These are phyloP conservation scores for Komagataella pastoris DNA, from an alignment of 805 yeast genomes.

Conservation along the genomic window DNA sequence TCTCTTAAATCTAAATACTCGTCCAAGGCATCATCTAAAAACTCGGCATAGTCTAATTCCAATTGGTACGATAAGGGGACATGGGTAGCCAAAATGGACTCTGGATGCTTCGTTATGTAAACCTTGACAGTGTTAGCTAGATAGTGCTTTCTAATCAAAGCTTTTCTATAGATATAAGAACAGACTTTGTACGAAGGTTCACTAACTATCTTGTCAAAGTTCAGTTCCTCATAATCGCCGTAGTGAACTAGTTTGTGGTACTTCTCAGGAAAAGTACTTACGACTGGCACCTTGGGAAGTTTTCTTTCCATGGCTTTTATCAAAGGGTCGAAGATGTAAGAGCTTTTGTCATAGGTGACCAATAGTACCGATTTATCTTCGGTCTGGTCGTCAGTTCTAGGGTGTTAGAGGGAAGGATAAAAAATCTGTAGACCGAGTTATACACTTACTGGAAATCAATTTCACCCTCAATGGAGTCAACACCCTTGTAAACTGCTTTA, in stretches of 20 bases:
- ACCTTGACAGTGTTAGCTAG: slow-evolving; percentile 74
- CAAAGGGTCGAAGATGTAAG: slow-evolving; percentile 31
- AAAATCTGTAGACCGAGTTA: background rate
- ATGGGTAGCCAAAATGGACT: slow-evolving; percentile 41
- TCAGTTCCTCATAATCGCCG: slow-evolving; percentile 82
- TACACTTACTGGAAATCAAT: slow-evolving; percentile 14
- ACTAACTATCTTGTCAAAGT: slow-evolving; percentile 49
- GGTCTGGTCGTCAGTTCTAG: background rate
- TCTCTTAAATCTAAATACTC: slow-evolving; percentile 82
- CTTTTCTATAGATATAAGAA: slow-evolving; percentile 81
- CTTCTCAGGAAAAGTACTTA: background rate
- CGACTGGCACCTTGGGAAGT: background rate
- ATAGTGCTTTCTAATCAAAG: slow-evolving; percentile 81
- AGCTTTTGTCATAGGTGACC: slow-evolving; percentile 21
- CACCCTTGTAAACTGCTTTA: slow-evolving; percentile 54
- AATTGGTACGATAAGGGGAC: slow-evolving; percentile 68
- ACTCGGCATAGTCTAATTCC: slow-evolving; percentile 93
- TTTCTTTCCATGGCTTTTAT: slow-evolving; percentile 19
- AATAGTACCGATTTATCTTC: slow-evolving; percentile 8
- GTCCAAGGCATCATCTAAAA: slow-evolving; percentile 84
- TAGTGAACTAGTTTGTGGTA: slow-evolving; percentile 46
- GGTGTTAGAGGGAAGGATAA: background rate
- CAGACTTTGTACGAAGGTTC: slow-evolving; percentile 47
- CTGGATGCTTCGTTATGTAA: slow-evolving; percentile 63
- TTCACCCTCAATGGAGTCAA: slow-evolving; percentile 43